A percentile compares a stretch with the other conserved stretches of the same genome.
These are phyloP conservation scores for Globisporangium megalacanthum DNA, from an alignment of 352 stramenopile genomes.

Conservation along the genomic window DNA sequence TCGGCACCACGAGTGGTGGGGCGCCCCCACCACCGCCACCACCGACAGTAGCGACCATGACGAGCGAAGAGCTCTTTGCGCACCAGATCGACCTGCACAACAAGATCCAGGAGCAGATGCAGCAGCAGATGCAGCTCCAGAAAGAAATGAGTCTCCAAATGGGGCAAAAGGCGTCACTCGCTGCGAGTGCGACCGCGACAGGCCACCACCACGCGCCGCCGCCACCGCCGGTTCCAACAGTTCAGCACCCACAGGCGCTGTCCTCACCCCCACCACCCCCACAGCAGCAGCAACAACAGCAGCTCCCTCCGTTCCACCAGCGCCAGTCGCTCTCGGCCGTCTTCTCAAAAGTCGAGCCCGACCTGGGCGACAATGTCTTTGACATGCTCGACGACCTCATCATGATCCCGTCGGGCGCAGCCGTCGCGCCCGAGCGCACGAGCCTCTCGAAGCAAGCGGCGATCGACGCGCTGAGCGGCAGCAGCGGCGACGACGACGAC, in stretches of 20 bases:
- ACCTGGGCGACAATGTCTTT: constrained; percentile 82
- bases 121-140: constrained; percentile 80
- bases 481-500: constrained; percentile 21
- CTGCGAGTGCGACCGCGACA: constrained; percentile 2
- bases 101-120: constrained; percentile 85
- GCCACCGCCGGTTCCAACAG: not conserved
- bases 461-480: constrained; percentile 28
- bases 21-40: constrained; percentile 2
- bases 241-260: too few relatives aligned
- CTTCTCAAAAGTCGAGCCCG: constrained; percentile 67
- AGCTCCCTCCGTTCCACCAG: constrained; percentile 19
- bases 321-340: constrained; percentile 53
- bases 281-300: too few relatives aligned
- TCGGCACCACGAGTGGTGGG: constrained; percentile 7
- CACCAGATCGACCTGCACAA: constrained; percentile 80
- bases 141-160: constrained; percentile 84
- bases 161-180: constrained; percentile 17
- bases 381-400: constrained; percentile 87
- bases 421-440: constrained; percentile 42
- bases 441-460: constrained; percentile 49
- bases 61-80: constrained; percentile 69
- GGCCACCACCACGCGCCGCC: too few relatives aligned
- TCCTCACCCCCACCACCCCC: too few relatives aligned
- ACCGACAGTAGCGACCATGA: constrained; percentile 40
- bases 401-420: constrained; percentile 65